These are phyloP conservation scores for Fusarium sp. DNA, from an alignment of 2,329 filamentous ascomycete genomes.

Conservation along the genomic window DNA sequence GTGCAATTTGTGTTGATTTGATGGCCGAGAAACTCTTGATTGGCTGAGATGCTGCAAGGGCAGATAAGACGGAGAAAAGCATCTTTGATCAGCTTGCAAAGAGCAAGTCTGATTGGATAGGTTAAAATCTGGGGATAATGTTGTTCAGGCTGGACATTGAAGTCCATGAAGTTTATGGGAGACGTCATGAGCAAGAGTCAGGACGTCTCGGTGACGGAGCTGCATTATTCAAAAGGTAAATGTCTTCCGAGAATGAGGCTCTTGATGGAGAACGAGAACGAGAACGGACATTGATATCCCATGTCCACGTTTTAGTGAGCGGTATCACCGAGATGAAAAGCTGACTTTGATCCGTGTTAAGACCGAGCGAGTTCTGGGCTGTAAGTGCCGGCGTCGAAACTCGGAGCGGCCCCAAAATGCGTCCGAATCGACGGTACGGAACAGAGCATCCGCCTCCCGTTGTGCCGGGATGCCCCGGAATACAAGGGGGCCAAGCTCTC, in stretches of 20 bases:
- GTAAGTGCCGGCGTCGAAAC: slow-evolving; percentile 13
- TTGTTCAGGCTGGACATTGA: slow-evolving; percentile 8
- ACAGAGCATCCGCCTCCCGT: slow-evolving; percentile 29
- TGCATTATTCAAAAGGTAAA: neutral
- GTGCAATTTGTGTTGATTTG: slow-evolving; percentile 41
- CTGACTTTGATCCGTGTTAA: slow-evolving; percentile 4
- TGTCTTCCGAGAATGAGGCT: neutral
- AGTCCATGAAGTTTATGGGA: slow-evolving; percentile 6
- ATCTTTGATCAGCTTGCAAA: slow-evolving; percentile 30
- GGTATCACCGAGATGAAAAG: slow-evolving; percentile 20
- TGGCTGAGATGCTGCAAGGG: slow-evolving; percentile 22
- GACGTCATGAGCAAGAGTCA: slow-evolving; percentile 11
- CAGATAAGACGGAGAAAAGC: slow-evolving; percentile 40
- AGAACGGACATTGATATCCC: neutral
- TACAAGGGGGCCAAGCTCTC: slow-evolving; percentile 15
- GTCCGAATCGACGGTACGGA: slow-evolving; percentile 32
- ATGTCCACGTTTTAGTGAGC: neutral
- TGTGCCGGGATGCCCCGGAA: slow-evolving; percentile 35
- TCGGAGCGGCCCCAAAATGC: slow-evolving; percentile 19
- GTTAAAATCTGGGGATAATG: slow-evolving; percentile 36
- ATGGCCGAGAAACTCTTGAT: slow-evolving; percentile 25
- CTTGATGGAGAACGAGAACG: neutral
- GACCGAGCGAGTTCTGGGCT: neutral
- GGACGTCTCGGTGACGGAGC: neutral
- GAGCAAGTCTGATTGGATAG: slow-evolving; percentile 23